Evolutionary conservation across 1,284 basidiomycete genomes (phyloP).

Genomic region (Ceraceosorus guamensis): DNA sequence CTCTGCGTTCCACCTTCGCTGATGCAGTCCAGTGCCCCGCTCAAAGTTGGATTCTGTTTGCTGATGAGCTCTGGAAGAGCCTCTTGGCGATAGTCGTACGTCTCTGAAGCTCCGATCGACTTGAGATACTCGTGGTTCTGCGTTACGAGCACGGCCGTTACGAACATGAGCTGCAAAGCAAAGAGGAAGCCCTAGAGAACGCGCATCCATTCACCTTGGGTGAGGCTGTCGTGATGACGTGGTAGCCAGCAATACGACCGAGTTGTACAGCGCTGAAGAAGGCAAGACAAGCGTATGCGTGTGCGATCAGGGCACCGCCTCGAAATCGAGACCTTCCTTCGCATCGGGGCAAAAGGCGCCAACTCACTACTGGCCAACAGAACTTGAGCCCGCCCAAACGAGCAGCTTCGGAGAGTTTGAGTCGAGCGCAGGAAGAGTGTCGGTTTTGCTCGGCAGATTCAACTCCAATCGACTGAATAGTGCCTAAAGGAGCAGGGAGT

Average conservation of each 20-base stretch:
- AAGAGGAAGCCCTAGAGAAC: too few relatives aligned
- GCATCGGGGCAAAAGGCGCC: not conserved
- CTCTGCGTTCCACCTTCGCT: conserved; percentile 38
- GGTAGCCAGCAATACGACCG: conserved; percentile 52
- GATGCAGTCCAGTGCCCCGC: conserved; percentile 39
- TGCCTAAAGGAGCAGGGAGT: conserved; percentile 9
- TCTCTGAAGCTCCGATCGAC: conserved; percentile 35
- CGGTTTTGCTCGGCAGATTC: conserved; percentile 15
- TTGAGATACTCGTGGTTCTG: conserved; percentile 33
- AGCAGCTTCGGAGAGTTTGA: conserved; percentile 29
- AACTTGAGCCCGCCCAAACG: conserved; percentile 57
- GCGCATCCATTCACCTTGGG: conserved; percentile 13
- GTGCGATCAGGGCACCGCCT: too few relatives aligned
- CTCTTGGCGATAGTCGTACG: conserved; percentile 54
- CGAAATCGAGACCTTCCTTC: not conserved
- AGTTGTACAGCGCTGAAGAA: conserved; percentile 36
- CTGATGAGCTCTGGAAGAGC: conserved; percentile 32
- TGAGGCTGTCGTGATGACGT: conserved; percentile 52
- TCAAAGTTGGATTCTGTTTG: conserved; percentile 33
- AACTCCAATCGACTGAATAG: conserved; percentile 29
- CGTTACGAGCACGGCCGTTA: too few relatives aligned
- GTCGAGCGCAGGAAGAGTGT: conserved; percentile 16
- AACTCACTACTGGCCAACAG: conserved; percentile 51
- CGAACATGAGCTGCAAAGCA: too few relatives aligned
- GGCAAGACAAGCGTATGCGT: too few relatives aligned